Conservation (phyloP, 176 grass and related monocot genomes). For the Phragmites australis region DNA sequence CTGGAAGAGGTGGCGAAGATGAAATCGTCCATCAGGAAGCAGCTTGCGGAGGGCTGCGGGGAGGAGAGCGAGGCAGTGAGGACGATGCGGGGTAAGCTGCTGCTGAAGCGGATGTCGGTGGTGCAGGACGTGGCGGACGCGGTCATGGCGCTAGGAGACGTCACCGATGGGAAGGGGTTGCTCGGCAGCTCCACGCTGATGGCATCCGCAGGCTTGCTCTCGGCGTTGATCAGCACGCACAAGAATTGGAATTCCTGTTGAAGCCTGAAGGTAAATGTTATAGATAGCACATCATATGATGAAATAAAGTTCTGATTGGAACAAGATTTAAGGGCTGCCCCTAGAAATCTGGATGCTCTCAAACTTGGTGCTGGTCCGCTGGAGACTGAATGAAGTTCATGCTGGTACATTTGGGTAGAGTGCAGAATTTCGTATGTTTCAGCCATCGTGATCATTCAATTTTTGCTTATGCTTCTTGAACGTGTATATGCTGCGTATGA, state of each 20-base stretch:
- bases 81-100: conserved; percentile 47
- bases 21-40: conserved; percentile 44
- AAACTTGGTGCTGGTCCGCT: background rate
- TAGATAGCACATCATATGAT: conserved; percentile 22
- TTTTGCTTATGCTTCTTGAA: background rate
- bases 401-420: background rate
- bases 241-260: conserved; percentile 78
- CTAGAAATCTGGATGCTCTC: conserved; percentile 21
- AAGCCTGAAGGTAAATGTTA: conserved; percentile 40
- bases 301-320: conserved; percentile 35
- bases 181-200: conserved; percentile 53
- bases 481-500: background rate
- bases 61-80: conserved; percentile 44
- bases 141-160: conserved; percentile 68
- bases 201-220: conserved; percentile 63
- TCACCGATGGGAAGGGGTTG: conserved; percentile 49
- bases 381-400: conserved; percentile 5
- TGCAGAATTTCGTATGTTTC: background rate
- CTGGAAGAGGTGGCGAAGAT: conserved; percentile 53
- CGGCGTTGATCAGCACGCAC: conserved; percentile 60
- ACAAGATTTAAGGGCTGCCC: background rate
- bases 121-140: conserved; percentile 74
- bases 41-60: conserved; percentile 3
- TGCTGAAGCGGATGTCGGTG: conserved; percentile 60
- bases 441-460: background rate